Evolutionary conservation across 2,329 filamentous ascomycete genomes (phyloP), one percentile per base, ranked within the genome.

Genomic region (Metarhizium humberi): DNA sequence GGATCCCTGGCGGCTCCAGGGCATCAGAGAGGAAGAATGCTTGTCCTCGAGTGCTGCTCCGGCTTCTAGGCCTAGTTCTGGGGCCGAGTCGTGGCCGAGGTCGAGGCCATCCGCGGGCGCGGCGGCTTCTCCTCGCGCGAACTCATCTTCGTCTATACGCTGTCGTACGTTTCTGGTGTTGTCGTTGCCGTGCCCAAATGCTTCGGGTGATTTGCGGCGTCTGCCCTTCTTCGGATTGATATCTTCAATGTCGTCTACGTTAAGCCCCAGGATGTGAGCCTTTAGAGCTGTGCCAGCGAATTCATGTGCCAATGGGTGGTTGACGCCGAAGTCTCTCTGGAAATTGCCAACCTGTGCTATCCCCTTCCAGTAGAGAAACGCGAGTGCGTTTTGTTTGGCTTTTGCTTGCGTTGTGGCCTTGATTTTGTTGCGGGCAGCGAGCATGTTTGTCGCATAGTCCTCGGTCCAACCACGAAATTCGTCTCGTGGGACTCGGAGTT

Each of bases 11-110:
- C 75, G 75, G 58, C 77, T 79, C 79, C 79, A 81, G 4, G 79
- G 79, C 64, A 77, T 70, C 55, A 78, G 67, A 16, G 74, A 75
- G 2, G 75, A 78, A 1, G 76, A 78, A 49, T 80, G 79, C 53
- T 85, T 80, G 56, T 95, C 87, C 4, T 82, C 81, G 53, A 94
- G 78, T 7, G 81, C 79, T 0, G 81, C 78, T 0, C 76, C 80
- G 1, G 81, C 86, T 46, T 88, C 82, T 69, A 89, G 82, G 20
- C 85, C 88, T 29, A 89, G 69, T 67, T 95, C 90, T 20, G 86
- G 70, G 50, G 73, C 67, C 0, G 69, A 67, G 18, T 76, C 70
- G 20, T 75, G 67, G n/a, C 69, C 70, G 6, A 73, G 61, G 2
- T 69, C 63, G 8, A 68, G 50, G 3, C 64, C 59, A 0, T 66